These are phyloP conservation scores for Rhypophila decipiens DNA, from an alignment of 495 filamentous ascomycete genomes.

Conservation along the genomic window DNA sequence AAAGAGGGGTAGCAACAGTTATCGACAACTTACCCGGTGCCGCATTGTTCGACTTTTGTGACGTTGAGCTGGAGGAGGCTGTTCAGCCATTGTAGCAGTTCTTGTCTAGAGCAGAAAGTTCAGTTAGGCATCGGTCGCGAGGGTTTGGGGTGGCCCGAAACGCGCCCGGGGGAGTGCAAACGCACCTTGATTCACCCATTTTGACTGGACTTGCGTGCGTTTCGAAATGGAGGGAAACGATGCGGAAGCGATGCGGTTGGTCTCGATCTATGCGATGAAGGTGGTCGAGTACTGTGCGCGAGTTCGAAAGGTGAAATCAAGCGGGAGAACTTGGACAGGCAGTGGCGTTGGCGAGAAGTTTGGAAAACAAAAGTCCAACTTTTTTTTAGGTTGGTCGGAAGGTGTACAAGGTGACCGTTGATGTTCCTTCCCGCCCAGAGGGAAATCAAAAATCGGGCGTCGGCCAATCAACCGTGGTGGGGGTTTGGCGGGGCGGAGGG, in stretches of 20 bases:
- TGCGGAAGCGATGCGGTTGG: neutral
- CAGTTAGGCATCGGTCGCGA: conserved; percentile 8
- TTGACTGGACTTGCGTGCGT: conserved; percentile 16
- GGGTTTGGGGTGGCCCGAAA: neutral
- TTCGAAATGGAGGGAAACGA: conserved; percentile 3
- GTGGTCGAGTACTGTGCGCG: conserved; percentile 3
- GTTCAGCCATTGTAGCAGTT: conserved; percentile 95
- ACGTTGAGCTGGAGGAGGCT: conserved; percentile 94
- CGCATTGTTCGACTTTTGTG: conserved; percentile 98
- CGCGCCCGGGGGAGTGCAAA: neutral
- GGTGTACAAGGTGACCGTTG: conserved; percentile 11
- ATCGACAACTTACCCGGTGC: conserved; percentile 72
- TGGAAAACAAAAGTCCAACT: conserved; percentile 5
- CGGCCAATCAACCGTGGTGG: conserved; percentile 32
- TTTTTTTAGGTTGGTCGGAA: conserved; percentile 3
- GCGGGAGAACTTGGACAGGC: conserved; percentile 9
- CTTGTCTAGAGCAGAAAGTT: conserved; percentile 61
- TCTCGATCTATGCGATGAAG: conserved; percentile 2
- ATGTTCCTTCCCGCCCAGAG: conserved; percentile 11
- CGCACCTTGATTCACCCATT: conserved; percentile 37
- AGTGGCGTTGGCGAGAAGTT: conserved; percentile 6
- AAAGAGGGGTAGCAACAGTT: conserved; percentile 27
- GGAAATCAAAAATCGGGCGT: conserved; percentile 23
- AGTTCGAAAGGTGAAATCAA: conserved; percentile 3
- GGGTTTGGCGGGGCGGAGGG: conserved; percentile 13